Evolutionary conservation across 495 filamentous ascomycete species (phyloP).

Genomic region (Annulohypoxylon moriforme): DNA sequence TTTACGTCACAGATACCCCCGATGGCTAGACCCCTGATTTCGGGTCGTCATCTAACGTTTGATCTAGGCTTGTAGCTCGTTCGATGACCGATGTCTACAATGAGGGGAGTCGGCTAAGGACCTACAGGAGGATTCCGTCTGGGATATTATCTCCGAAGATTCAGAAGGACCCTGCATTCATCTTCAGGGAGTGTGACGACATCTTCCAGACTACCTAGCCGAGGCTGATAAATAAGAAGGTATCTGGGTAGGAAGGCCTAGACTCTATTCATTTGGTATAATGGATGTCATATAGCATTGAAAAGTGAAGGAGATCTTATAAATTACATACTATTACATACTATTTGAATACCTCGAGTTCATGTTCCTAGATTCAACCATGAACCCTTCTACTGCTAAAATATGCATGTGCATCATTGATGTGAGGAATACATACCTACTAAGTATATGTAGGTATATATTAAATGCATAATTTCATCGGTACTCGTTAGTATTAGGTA

Average conservation of each 20-base stretch:
- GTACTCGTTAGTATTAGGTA: too few species aligned
- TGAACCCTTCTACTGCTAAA: too few species aligned
- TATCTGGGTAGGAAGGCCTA: background rate
- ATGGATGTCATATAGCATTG: background rate
- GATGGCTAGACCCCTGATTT: constrained; percentile 14
- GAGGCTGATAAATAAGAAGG: background rate
- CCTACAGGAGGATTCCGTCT: background rate
- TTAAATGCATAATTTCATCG: background rate
- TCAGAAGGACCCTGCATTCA: background rate
- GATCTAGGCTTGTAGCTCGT: constrained; percentile 6
- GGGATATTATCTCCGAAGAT: background rate
- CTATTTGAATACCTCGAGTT: too few species aligned
- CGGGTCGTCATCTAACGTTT: constrained; percentile 4
- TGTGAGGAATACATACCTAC: too few species aligned
- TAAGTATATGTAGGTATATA: background rate
- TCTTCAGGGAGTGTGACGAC: background rate
- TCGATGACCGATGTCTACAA: background rate
- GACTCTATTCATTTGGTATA: background rate
- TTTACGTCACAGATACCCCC: constrained; percentile 16
- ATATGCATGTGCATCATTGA: too few species aligned
- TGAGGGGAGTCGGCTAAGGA: background rate
- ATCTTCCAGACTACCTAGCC: background rate
- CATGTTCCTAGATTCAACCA: too few species aligned
- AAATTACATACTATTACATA: background rate
- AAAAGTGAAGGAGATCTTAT: background rate